phyloP scores from a whole-genome alignment of 2,329 filamentous ascomycete species.

The Fusarium humuli region DNA sequence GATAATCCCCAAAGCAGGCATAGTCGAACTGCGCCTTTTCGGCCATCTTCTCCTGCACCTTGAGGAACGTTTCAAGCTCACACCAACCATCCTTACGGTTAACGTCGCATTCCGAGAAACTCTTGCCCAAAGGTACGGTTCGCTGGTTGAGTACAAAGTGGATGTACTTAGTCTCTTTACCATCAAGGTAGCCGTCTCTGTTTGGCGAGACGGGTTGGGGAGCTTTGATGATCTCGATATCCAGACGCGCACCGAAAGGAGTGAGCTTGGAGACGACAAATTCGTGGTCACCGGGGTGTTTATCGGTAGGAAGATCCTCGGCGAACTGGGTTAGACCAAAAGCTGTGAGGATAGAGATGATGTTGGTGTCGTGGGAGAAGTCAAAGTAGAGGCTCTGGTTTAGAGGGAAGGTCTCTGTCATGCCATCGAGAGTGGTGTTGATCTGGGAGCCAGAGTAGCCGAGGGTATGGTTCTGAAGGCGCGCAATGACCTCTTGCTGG shows the following conservation, averaged over 20 bases:
- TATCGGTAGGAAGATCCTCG: conserved; percentile 65
- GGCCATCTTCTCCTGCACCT: conserved; percentile 69
- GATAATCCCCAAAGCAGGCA: conserved; percentile 71
- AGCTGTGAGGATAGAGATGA: conserved; percentile 75
- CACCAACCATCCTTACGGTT: conserved; percentile 80
- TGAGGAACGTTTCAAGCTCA: conserved; percentile 75
- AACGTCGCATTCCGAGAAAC: conserved; percentile 72
- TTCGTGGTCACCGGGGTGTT: conserved; percentile 68
- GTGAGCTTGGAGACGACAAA: conserved; percentile 75
- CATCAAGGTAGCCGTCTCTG: conserved; percentile 64
- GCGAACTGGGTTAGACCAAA: conserved; percentile 79
- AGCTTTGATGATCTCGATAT: conserved; percentile 78
- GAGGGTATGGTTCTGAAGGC: conserved; percentile 74
- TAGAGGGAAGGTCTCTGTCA: conserved; percentile 75
- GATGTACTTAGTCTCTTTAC: conserved; percentile 72
- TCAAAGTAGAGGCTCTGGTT: conserved; percentile 81
- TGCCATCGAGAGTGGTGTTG: conserved; percentile 78
- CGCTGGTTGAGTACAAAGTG: conserved; percentile 81
- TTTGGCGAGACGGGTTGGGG: conserved; percentile 71
- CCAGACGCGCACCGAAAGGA: conserved; percentile 77
- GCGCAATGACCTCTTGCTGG: conserved; percentile 78
- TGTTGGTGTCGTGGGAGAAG: conserved; percentile 83
- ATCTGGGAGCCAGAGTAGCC: conserved; percentile 69
- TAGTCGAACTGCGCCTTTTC: conserved; percentile 70
- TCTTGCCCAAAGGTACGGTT: conserved; percentile 75